Evolutionary conservation across 768 basidiomycete species (phyloP).

Genomic region (Suillus alpinus): DNA sequence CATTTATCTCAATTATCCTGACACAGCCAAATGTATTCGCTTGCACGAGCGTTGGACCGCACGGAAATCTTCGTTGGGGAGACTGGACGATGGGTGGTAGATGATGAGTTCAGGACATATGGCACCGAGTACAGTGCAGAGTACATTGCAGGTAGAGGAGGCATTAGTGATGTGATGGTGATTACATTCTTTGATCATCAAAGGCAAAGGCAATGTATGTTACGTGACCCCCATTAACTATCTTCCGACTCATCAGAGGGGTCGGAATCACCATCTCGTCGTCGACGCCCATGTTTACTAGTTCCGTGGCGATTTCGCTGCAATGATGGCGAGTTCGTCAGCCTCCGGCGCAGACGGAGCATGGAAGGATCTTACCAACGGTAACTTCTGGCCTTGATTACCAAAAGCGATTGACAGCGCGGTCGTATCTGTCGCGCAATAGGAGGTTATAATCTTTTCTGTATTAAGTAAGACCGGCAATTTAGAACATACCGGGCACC

Average conservation of each 20-base stretch:
- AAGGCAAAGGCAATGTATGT: constrained; percentile 9
- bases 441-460: constrained; percentile 17
- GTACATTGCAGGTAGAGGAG: constrained; percentile 24
- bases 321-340: constrained; percentile 18
- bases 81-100: constrained; percentile 16
- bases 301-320: constrained; percentile 83
- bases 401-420: constrained; percentile 85
- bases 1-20: constrained; percentile 52
- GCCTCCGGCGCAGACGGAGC: constrained; percentile 19
- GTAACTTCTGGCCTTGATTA: constrained; percentile 87
- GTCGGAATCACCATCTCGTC: constrained; percentile 56
- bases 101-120: constrained; percentile 12
- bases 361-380: constrained; percentile 56
- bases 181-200: constrained; percentile 8
- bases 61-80: constrained; percentile 17
- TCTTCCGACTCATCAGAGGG: constrained; percentile 72
- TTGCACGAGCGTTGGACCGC: constrained; percentile 33
- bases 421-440: constrained; percentile 64
- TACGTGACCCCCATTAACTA: constrained; percentile 23
- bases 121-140: constrained; percentile 8
- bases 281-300: constrained; percentile 55
- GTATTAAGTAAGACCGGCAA: constrained; percentile 11
- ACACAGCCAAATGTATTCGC: constrained; percentile 33
- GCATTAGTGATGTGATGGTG: constrained; percentile 11
- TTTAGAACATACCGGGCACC: constrained; percentile 66